phyloP scores from a whole-genome alignment of 2,329 filamentous ascomycete genomes.

The Byssothecium circinans region DNA sequence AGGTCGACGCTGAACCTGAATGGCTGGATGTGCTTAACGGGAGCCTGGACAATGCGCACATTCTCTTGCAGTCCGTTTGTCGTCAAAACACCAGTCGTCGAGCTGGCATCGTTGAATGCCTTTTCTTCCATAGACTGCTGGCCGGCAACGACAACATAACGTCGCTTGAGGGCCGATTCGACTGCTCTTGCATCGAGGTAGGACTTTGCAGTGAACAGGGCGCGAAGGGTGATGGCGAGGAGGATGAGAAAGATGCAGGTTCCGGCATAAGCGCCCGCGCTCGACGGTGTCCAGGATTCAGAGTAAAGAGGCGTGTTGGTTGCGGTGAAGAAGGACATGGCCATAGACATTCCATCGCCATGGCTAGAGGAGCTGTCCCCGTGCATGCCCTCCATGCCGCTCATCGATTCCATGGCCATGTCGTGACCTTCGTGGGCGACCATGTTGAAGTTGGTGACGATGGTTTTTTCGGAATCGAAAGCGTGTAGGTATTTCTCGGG shows the following conservation, averaged over 20 bases:
- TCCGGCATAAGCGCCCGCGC: conserved; percentile 73
- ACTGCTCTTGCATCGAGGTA: conserved; percentile 67
- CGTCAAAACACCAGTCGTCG: conserved; percentile 67
- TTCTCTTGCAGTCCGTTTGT: conserved; percentile 80
- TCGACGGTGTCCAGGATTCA: conserved; percentile 70
- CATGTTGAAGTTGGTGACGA: conserved; percentile 19
- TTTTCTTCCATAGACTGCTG: conserved; percentile 62
- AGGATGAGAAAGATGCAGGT: conserved; percentile 89
- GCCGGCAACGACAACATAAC: conserved; percentile 75
- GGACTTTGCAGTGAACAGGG: conserved; percentile 69
- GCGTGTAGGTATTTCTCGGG: neutral
- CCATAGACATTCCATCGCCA: conserved; percentile 50
- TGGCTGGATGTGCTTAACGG: conserved; percentile 58
- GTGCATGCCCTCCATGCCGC: conserved; percentile 17
- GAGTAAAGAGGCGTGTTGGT: conserved; percentile 68
- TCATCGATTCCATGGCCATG: conserved; percentile 2
- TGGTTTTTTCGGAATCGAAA: neutral
- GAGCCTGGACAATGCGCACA: conserved; percentile 70
- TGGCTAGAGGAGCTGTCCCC: conserved; percentile 17
- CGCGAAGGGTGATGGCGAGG: conserved; percentile 70
- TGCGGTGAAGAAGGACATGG: conserved; percentile 66
- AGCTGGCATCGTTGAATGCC: conserved; percentile 56
- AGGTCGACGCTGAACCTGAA: conserved; percentile 84
- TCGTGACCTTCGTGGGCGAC: conserved; percentile 38
- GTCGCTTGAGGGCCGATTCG: conserved; percentile 69